phyloP scores from a whole-genome alignment of 2,329 filamentous ascomycete genomes.

The Cercospora sp. region DNA sequence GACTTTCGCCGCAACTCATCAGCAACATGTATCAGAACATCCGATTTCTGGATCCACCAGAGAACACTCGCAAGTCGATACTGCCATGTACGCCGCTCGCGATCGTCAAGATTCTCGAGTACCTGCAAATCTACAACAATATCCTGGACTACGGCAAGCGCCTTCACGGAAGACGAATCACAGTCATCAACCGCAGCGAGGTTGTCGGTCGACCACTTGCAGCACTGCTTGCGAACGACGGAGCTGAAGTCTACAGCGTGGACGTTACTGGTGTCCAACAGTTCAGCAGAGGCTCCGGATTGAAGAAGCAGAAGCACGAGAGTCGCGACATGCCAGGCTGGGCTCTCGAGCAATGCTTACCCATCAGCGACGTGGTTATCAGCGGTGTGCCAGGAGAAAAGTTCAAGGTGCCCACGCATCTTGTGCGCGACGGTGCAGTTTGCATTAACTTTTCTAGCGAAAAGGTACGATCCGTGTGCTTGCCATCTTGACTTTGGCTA shows the following conservation, averaged over 20 bases:
- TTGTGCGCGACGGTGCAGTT: slow-evolving; percentile 87
- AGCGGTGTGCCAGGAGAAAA: slow-evolving; percentile 83
- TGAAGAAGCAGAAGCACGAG: slow-evolving; percentile 82
- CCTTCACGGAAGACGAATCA: slow-evolving; percentile 89
- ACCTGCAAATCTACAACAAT: slow-evolving; percentile 94
- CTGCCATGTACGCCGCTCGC: slow-evolving; percentile 94
- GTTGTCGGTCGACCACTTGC: slow-evolving; percentile 92
- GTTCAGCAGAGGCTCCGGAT: slow-evolving; percentile 85
- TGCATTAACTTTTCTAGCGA: slow-evolving; percentile 98
- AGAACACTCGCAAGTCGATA: slow-evolving; percentile 81
- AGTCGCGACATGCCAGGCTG: slow-evolving; percentile 80
- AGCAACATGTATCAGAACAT: slow-evolving; percentile 99
- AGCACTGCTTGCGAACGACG: slow-evolving; percentile 91
- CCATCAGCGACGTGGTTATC: slow-evolving; percentile 91
- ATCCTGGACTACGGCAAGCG: slow-evolving; percentile 91
- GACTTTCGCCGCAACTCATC: slow-evolving; percentile 87
- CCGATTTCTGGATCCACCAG: slow-evolving; percentile 80
- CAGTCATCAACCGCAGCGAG: slow-evolving; percentile 93
- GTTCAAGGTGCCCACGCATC: slow-evolving; percentile 84
- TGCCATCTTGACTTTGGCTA: slow-evolving; percentile 7
- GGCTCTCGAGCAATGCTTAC: slow-evolving; percentile 76
- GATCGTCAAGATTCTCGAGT: slow-evolving; percentile 94
- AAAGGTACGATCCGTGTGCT: slow-evolving; percentile 54
- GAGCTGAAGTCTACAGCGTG: slow-evolving; percentile 91
- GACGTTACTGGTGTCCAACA: slow-evolving; percentile 89